phyloP scores from a whole-genome alignment of 2,329 filamentous ascomycete species.

The Pestalotiopsis sp. region DNA sequence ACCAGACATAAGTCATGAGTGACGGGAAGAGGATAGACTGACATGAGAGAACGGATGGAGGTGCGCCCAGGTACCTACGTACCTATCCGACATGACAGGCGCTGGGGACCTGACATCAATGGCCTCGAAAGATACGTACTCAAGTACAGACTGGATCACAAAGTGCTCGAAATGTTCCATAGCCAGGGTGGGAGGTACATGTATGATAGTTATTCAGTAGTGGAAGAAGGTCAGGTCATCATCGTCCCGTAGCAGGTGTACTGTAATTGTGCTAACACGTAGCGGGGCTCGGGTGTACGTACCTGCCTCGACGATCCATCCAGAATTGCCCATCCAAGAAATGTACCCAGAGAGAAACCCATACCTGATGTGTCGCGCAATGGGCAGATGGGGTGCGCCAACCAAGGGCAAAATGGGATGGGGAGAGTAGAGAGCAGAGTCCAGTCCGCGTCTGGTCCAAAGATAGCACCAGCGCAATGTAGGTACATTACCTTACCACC shows the following conservation, averaged over 20 bases:
- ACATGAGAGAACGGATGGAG: background rate
- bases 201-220: background rate
- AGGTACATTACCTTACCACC: background rate
- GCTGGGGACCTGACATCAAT: background rate
- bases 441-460: constrained; percentile 8
- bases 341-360: background rate
- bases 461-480: constrained; percentile 8
- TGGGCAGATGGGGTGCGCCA: background rate
- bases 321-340: background rate
- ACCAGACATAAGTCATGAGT: background rate
- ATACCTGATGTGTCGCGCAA: background rate
- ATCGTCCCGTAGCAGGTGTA: background rate
- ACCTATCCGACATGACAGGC: background rate
- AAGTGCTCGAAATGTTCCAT: background rate
- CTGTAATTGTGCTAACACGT: background rate
- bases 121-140: background rate
- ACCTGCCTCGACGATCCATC: background rate
- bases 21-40: background rate
- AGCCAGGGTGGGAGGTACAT: background rate
- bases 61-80: background rate
- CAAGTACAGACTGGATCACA: background rate
- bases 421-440: background rate
- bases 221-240: background rate
- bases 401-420: background rate
- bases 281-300: background rate